Evolutionary conservation across 257 asterid genomes (phyloP).

Genomic region (Solanum ossicruentum): DNA sequence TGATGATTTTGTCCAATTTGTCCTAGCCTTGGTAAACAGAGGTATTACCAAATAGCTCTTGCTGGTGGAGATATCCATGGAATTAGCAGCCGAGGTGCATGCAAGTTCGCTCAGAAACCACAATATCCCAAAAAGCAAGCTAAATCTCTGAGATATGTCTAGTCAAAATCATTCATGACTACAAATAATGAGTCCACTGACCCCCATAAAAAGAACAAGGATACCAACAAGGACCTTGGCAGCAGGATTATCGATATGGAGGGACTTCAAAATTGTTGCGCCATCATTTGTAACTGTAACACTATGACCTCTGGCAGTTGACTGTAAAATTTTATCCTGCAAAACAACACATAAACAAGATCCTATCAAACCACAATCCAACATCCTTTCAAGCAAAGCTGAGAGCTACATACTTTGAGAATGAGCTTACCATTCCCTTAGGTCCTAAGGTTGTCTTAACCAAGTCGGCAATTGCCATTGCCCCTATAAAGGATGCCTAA

Average conservation of each 20-base stretch:
- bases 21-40: no score
- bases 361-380: neutral
- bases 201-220: conserved; percentile 13
- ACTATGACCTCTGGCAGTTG: conserved; percentile 66
- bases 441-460: conserved; percentile 98
- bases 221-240: conserved; percentile 97
- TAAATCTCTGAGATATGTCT: neutral
- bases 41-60: no score
- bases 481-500: conserved; percentile 85
- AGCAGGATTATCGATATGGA: conserved; percentile 89
- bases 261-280: conserved; percentile 88
- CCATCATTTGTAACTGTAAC: conserved; percentile 96
- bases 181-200: neutral
- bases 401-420: neutral
- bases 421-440: conserved; percentile 64
- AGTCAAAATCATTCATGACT: neutral
- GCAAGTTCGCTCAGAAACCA: no score
- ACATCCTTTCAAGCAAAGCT: neutral
- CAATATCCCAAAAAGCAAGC: neutral
- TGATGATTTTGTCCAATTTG: no score
- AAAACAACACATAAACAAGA: neutral
- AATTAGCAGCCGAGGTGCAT: no score
- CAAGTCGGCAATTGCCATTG: conserved; percentile 83
- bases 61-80: no score
- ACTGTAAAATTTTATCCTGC: conserved; percentile 87